Evolutionary conservation across 208 protist species (phyloP).

Genomic region (Leishmania braziliensis): DNA sequence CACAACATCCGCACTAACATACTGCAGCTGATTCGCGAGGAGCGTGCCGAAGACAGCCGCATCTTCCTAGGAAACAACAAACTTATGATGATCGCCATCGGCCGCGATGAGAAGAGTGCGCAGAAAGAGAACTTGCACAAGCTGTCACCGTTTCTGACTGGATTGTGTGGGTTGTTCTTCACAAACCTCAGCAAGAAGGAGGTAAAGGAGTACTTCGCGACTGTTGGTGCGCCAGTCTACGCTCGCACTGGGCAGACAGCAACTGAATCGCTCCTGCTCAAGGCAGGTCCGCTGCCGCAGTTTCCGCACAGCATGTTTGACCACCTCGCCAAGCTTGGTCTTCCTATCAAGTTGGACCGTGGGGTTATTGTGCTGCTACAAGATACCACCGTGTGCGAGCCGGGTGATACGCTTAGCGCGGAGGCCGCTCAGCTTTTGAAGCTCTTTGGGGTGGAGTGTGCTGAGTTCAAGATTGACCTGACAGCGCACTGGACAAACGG

Average conservation of each 20-base stretch:
- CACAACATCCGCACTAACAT: conserved; percentile 90
- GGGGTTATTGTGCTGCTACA: conserved; percentile 90
- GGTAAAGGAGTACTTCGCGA: conserved; percentile 91
- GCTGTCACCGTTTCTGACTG: conserved; percentile 81
- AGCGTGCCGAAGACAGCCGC: conserved; percentile 79
- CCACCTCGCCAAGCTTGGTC: conserved; percentile 89
- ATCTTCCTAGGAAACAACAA: conserved; percentile 96
- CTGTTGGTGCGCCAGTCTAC: conserved; percentile 79
- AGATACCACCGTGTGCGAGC: conserved; percentile 90
- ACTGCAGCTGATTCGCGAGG: conserved; percentile 91
- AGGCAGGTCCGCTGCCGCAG: conserved; percentile 76
- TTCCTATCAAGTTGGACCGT: conserved; percentile 91
- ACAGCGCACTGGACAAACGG: conserved; percentile 90
- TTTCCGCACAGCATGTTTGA: conserved; percentile 95
- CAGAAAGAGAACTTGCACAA: conserved; percentile 88
- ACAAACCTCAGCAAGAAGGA: conserved; percentile 90
- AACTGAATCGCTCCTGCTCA: conserved; percentile 70
- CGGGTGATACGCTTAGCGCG: conserved; percentile 87
- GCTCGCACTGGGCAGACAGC: conserved; percentile 84
- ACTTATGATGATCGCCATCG: conserved; percentile 93
- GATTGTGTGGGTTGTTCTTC: conserved; percentile 92
- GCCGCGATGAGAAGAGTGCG: conserved; percentile 79
- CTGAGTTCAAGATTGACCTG: conserved; percentile 84
- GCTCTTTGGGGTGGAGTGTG: conserved; percentile 82
- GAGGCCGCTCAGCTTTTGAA: conserved; percentile 92